Evolutionary conservation across 805 yeast species (phyloP).

Genomic region (Candida ipomoeae): DNA sequence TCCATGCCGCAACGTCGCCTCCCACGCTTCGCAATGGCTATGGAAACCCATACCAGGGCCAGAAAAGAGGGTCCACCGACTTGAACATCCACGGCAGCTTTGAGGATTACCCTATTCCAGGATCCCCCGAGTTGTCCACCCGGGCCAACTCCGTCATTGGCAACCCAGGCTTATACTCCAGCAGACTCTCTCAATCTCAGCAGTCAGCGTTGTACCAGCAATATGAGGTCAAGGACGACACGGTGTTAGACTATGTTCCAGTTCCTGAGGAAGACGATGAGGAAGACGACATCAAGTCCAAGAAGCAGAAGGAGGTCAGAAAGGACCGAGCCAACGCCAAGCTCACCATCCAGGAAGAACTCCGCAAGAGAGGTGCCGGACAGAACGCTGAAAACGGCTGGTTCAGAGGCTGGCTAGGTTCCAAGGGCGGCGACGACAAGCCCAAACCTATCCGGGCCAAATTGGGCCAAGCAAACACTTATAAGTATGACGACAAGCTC

Average conservation of each 20-base stretch:
- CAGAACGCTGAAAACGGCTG: slow-evolving; percentile 37
- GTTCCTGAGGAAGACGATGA: slow-evolving; percentile 39
- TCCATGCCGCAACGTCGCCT: slow-evolving; percentile 8
- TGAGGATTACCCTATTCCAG: slow-evolving; percentile 43
- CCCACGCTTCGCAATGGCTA: slow-evolving; percentile 14
- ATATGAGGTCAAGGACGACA: slow-evolving; percentile 43
- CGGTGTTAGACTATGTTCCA: slow-evolving; percentile 40
- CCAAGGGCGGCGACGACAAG: slow-evolving; percentile 48
- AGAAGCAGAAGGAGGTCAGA: slow-evolving; percentile 32
- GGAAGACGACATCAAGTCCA: slow-evolving; percentile 45
- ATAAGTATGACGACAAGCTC: slow-evolving; percentile 77
- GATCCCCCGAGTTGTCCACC: slow-evolving; percentile 42
- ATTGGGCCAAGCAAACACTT: slow-evolving; percentile 66
- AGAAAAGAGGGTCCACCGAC: slow-evolving; percentile 4
- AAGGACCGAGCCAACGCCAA: slow-evolving; percentile 21
- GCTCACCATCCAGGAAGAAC: slow-evolving; percentile 14
- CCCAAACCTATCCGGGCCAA: slow-evolving; percentile 75
- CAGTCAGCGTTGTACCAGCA: slow-evolving; percentile 42
- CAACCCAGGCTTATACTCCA: slow-evolving; percentile 31
- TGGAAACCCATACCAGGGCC: slow-evolving; percentile 27
- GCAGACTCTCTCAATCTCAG: slow-evolving; percentile 41
- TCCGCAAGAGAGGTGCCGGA: slow-evolving; percentile 17
- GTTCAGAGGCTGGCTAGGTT: slow-evolving; percentile 42
- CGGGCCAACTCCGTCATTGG: slow-evolving; percentile 42
- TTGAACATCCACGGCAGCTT: slow-evolving; percentile 20